Evolutionary conservation across 768 basidiomycete species (phyloP).

Genomic region (Russula sp.): DNA sequence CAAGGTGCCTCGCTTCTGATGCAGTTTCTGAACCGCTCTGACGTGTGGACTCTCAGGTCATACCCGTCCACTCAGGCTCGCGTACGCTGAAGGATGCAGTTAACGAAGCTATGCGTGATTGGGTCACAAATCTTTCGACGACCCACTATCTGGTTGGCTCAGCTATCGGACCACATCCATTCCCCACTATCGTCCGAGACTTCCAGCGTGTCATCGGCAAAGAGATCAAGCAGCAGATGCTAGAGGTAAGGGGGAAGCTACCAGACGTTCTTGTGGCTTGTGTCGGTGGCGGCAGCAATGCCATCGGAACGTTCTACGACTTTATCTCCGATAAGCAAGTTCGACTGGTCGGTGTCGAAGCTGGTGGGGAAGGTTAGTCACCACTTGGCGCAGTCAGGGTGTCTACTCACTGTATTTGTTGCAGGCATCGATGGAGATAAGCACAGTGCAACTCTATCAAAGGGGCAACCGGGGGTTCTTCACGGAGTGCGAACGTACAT

Average conservation of each 20-base stretch:
- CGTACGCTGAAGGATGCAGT: slow-evolving; percentile 96
- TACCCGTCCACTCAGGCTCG: slow-evolving; percentile 90
- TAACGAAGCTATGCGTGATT: slow-evolving; percentile 96
- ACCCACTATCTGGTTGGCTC: slow-evolving; percentile 98
- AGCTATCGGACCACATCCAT: slow-evolving; percentile 95
- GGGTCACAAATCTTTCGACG: slow-evolving; percentile 91
- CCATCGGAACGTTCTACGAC: slow-evolving; percentile 96
- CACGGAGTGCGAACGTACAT: slow-evolving; percentile 96
- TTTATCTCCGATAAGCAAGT: slow-evolving; percentile 88
- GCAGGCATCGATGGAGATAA: slow-evolving; percentile 72
- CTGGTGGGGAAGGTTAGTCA: slow-evolving; percentile 83
- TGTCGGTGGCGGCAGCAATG: slow-evolving; percentile 96
- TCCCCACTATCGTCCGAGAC: slow-evolving; percentile 98
- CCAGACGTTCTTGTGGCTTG: slow-evolving; percentile 95
- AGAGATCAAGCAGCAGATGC: slow-evolving; percentile 87
- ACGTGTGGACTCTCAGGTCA: slow-evolving; percentile 46
- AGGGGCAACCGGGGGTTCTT: slow-evolving; percentile 88
- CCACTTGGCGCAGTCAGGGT: neutral
- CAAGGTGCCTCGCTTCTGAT: slow-evolving; percentile 41
- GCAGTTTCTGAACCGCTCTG: neutral
- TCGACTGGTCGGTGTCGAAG: slow-evolving; percentile 88
- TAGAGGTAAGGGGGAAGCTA: slow-evolving; percentile 67
- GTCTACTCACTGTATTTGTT: neutral
- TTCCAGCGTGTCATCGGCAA: slow-evolving; percentile 93
- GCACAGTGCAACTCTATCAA: slow-evolving; percentile 90